phyloP scores from a whole-genome alignment of 768 basidiomycete genomes.

The Kwoniella mangroviensis region DNA sequence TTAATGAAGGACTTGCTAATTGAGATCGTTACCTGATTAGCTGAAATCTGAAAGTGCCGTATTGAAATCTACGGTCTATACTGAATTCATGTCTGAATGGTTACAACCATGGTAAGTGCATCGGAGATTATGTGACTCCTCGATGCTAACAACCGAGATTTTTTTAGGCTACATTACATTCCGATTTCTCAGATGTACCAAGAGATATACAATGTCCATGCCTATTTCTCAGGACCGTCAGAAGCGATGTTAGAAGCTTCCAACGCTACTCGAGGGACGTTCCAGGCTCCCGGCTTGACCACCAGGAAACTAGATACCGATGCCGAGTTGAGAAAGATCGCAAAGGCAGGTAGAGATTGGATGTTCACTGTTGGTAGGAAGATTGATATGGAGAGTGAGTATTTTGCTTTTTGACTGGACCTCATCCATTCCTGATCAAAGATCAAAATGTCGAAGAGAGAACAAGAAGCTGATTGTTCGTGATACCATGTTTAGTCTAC shows the following conservation, averaged over 20 bases:
- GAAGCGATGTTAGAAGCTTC: slow-evolving; percentile 64
- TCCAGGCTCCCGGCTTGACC: slow-evolving; percentile 43
- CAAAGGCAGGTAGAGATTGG: slow-evolving; percentile 91
- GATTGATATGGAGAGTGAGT: slow-evolving; percentile 87
- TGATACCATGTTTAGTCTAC: slow-evolving; percentile 53
- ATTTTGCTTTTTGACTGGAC: slow-evolving; percentile 16
- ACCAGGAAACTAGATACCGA: slow-evolving; percentile 68
- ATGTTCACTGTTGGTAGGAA: slow-evolving; percentile 78
- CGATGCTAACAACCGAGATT: too few relatives aligned
- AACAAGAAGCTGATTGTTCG: slow-evolving; percentile 18
- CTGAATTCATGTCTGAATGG: slow-evolving; percentile 89
- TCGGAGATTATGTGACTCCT: too few relatives aligned
- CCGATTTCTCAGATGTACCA: slow-evolving; percentile 82
- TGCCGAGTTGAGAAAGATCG: slow-evolving; percentile 74
- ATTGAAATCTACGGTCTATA: slow-evolving; percentile 86
- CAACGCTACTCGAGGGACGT: slow-evolving; percentile 62
- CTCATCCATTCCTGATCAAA: too few relatives aligned
- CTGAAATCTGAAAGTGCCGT: slow-evolving; percentile 75
- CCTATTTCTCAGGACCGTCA: slow-evolving; percentile 88
- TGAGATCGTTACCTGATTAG: slow-evolving; percentile 62
- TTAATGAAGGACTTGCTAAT: too few relatives aligned
- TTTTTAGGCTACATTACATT: slow-evolving; percentile 78
- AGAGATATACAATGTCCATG: slow-evolving; percentile 91
- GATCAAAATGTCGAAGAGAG: too few relatives aligned
- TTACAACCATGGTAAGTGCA: slow-evolving; percentile 76